Evolutionary conservation across 2,329 filamentous ascomycete species (phyloP).

Genomic region (Diplodia seriata): DNA sequence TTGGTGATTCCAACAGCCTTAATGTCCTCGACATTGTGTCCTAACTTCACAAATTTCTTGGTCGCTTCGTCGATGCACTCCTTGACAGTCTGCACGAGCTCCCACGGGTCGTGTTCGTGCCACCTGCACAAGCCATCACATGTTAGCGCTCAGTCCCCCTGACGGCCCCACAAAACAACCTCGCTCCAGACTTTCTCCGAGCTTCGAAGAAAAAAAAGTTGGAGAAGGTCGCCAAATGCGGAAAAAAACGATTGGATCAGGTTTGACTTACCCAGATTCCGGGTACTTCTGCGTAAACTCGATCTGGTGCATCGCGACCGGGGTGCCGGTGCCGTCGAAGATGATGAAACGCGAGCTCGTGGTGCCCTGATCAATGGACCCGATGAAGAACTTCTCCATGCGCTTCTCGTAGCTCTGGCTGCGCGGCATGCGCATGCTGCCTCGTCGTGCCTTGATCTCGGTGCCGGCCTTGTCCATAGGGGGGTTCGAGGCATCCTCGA

Average conservation of each 20-base stretch:
- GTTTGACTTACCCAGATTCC: conserved; percentile 73
- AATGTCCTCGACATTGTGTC: conserved; percentile 72
- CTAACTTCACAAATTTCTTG: conserved; percentile 72
- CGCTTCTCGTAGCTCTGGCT: conserved; percentile 32
- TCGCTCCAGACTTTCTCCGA: conserved; percentile 17
- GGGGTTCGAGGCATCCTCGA: background rate
- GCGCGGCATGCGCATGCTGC: conserved; percentile 30
- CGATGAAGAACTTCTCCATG: conserved; percentile 70
- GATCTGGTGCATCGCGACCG: conserved; percentile 82
- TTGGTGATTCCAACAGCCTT: conserved; percentile 85
- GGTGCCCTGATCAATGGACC: conserved; percentile 89
- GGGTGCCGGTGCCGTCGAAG: conserved; percentile 79
- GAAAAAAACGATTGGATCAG: background rate
- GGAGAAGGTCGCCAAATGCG: background rate
- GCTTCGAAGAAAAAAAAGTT: conserved; percentile 27
- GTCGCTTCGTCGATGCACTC: conserved; percentile 80
- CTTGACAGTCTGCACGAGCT: conserved; percentile 77
- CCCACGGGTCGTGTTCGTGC: conserved; percentile 86
- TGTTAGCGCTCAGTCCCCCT: conserved; percentile 31
- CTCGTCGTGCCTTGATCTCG: conserved; percentile 30
- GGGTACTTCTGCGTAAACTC: conserved; percentile 87
- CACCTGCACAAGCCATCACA: conserved; percentile 62
- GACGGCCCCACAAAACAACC: conserved; percentile 20
- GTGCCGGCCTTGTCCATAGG: conserved; percentile 29
- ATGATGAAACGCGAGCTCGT: conserved; percentile 90